A percentile compares a stretch with the other conserved stretches of the same genome.
phyloP scores from a whole-genome alignment of 768 basidiomycete species.

The Serendipita sp. region DNA sequence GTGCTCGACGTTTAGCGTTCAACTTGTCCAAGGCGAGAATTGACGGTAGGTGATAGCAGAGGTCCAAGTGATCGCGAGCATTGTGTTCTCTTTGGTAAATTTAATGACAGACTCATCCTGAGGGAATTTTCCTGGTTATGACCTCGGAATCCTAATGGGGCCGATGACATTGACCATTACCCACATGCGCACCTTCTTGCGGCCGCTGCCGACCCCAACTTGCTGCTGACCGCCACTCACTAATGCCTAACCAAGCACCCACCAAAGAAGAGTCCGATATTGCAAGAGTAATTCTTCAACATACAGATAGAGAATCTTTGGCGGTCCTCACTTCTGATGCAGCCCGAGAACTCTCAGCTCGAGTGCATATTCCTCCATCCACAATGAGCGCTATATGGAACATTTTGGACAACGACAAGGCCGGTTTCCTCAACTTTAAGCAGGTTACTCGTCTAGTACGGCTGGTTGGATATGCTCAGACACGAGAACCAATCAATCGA shows the following conservation, averaged over 20 bases:
- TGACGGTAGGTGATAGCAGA: too few relatives aligned
- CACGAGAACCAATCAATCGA: neutral
- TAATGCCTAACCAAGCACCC: neutral
- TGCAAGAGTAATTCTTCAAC: neutral
- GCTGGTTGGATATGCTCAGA: constrained; percentile 1
- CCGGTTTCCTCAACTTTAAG: neutral
- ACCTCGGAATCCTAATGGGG: too few relatives aligned
- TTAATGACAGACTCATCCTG: too few relatives aligned
- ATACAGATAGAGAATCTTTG: neutral
- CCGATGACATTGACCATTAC: too few relatives aligned
- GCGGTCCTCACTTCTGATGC: neutral
- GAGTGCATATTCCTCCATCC: neutral
- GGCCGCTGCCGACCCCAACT: too few relatives aligned
- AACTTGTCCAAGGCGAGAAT: too few relatives aligned
- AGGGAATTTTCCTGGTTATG: too few relatives aligned
- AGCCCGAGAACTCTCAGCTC: neutral
- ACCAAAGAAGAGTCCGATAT: neutral
- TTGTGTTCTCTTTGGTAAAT: too few relatives aligned
- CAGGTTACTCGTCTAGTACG: neutral
- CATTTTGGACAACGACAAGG: constrained; percentile 8
- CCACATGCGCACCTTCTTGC: too few relatives aligned
- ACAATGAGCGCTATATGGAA: constrained; percentile 15
- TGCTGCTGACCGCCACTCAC: too few relatives aligned
- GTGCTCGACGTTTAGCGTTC: too few relatives aligned
- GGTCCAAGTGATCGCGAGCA: too few relatives aligned